phyloP scores from a whole-genome alignment of 495 filamentous ascomycete species.

The Parathielavia hyrcaniae region DNA sequence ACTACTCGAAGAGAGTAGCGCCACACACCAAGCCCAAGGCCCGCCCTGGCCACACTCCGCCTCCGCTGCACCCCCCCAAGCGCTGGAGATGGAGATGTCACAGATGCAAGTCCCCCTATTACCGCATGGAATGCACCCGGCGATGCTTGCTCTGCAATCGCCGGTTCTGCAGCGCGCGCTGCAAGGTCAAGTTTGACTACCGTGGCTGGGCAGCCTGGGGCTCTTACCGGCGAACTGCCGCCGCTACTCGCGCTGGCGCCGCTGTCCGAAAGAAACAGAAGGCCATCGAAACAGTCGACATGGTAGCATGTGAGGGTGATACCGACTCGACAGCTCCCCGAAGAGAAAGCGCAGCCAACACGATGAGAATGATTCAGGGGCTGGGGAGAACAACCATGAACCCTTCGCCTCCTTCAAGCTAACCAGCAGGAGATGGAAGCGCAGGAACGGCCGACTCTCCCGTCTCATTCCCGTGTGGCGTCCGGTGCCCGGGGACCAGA shows the following conservation, averaged over 20 bases:
- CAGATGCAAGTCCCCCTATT: slow-evolving; percentile 30
- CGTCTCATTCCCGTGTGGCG: background rate
- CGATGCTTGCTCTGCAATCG: slow-evolving; percentile 44
- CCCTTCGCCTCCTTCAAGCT: slow-evolving; percentile 1
- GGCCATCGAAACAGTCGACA: too few species aligned
- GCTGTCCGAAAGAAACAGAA: background rate
- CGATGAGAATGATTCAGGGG: background rate
- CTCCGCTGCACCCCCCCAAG: background rate
- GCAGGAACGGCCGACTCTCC: background rate
- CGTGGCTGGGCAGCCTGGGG: slow-evolving; percentile 38
- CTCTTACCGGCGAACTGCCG: slow-evolving; percentile 21
- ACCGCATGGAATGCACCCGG: slow-evolving; percentile 39
- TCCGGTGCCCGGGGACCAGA: background rate
- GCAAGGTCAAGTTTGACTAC: slow-evolving; percentile 40
- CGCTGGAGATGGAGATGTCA: slow-evolving; percentile 46
- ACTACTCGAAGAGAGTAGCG: too few species aligned
- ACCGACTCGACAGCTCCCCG: too few species aligned
- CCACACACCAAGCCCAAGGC: too few species aligned
- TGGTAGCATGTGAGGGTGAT: too few species aligned
- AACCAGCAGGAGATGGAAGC: background rate
- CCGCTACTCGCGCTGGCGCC: background rate
- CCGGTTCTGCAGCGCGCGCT: slow-evolving; percentile 33
- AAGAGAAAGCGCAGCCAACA: background rate
- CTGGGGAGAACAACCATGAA: background rate
- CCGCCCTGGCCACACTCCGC: background rate